These are phyloP conservation scores for Emergomyces orientalis DNA, from an alignment of 2,329 filamentous ascomycete genomes.

Conservation along the genomic window DNA sequence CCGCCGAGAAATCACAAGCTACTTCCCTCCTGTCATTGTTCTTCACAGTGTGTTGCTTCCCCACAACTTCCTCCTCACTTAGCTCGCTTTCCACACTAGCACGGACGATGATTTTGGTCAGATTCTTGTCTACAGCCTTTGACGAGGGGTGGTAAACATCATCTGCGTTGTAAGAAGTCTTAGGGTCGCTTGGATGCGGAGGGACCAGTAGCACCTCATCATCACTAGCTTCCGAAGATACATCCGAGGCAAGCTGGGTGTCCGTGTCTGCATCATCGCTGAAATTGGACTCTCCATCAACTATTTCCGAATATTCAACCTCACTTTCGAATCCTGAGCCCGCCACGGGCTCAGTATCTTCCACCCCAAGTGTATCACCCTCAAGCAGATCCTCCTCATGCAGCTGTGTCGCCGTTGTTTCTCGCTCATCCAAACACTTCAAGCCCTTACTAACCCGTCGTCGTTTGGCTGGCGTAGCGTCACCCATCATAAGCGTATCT, in stretches of 20 bases:
- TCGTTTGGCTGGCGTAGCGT: slow-evolving; percentile 4
- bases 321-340: neutral
- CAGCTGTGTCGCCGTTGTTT: neutral
- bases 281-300: neutral
- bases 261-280: neutral
- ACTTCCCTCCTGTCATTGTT: slow-evolving; percentile 21
- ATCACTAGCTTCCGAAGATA: neutral
- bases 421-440: neutral
- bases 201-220: neutral
- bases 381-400: neutral
- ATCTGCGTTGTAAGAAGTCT: neutral
- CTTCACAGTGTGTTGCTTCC: slow-evolving; percentile 12
- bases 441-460: slow-evolving; percentile 5
- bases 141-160: slow-evolving; percentile 10
- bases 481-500: slow-evolving; percentile 4
- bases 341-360: neutral
- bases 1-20: slow-evolving; percentile 22
- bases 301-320: neutral
- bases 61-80: slow-evolving; percentile 15
- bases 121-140: slow-evolving; percentile 12
- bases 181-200: neutral
- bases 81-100: slow-evolving; percentile 15
- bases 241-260: neutral
- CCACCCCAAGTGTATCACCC: neutral
- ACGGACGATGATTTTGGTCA: slow-evolving; percentile 7